Evolutionary conservation across 2,329 filamentous ascomycete species (phyloP).

Genomic region (Phialophora verrucosa): DNA sequence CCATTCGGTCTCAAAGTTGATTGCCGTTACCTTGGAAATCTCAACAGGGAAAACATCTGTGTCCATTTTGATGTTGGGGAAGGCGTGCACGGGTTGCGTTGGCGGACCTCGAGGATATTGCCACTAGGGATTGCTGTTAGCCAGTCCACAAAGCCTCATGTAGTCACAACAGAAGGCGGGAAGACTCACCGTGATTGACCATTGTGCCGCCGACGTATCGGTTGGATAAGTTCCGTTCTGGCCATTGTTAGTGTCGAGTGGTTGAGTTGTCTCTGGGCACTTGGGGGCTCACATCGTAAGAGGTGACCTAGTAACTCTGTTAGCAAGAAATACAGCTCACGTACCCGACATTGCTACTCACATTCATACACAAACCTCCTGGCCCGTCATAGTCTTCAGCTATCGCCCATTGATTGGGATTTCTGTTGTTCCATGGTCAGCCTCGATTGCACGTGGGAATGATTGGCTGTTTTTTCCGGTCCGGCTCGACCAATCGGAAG

Average conservation of each 20-base stretch:
- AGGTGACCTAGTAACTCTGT: constrained; percentile 50
- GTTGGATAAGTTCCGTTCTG: constrained; percentile 58
- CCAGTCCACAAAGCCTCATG: background rate
- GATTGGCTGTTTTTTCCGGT: constrained; percentile 19
- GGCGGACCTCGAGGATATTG: constrained; percentile 53
- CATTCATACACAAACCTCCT: constrained; percentile 60
- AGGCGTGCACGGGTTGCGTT: constrained; percentile 60
- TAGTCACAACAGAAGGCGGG: background rate
- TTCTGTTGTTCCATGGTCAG: constrained; percentile 49
- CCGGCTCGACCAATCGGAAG: constrained; percentile 1
- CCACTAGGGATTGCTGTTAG: constrained; percentile 46
- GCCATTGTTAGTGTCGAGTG: background rate
- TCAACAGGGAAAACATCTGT: constrained; percentile 51
- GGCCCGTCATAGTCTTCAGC: constrained; percentile 41
- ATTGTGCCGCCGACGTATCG: constrained; percentile 55
- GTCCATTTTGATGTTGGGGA: constrained; percentile 60
- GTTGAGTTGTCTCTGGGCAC: background rate
- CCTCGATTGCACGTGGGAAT: constrained; percentile 6
- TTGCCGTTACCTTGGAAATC: constrained; percentile 48
- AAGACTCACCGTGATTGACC: constrained; percentile 52
- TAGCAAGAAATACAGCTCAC: background rate
- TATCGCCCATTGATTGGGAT: constrained; percentile 63
- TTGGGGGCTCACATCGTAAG: constrained; percentile 45
- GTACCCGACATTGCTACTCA: constrained; percentile 45
- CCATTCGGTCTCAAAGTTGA: constrained; percentile 58